Conservation (phyloP, 257 asterid species). For the Agastache rugosa region DNA sequence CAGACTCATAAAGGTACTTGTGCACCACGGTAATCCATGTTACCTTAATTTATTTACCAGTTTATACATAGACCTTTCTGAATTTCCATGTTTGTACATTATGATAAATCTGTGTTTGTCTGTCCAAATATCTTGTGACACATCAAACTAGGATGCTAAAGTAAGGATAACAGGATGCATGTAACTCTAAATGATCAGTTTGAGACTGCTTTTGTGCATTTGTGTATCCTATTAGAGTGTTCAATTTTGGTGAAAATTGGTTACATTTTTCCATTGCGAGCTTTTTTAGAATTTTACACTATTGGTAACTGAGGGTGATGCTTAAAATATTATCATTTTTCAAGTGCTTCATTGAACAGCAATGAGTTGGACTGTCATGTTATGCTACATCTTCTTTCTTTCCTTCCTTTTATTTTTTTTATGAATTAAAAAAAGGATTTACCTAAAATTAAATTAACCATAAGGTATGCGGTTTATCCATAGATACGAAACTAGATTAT, state of each 20-base stretch:
- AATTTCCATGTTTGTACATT: slow-evolving; percentile 22
- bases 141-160: slow-evolving; percentile 12
- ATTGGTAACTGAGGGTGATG: slow-evolving; percentile 2
- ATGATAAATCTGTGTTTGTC: slow-evolving; percentile 3
- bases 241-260: slow-evolving; percentile 1
- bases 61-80: slow-evolving; percentile 12
- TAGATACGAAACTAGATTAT: slow-evolving; percentile 15
- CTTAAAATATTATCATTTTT: background rate
- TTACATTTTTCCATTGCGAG: background rate
- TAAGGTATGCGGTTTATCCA: background rate
- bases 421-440: background rate
- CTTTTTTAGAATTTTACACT: background rate
- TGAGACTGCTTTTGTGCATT: slow-evolving; percentile 25
- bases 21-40: slow-evolving; percentile 23
- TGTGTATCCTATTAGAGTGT: slow-evolving; percentile 1
- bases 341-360: slow-evolving; percentile 24
- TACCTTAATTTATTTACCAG: slow-evolving; percentile 6
- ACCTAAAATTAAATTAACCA: slow-evolving; percentile 10
- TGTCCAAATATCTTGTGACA: slow-evolving; percentile 10
- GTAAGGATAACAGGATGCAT: background rate
- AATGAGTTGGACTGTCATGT: background rate
- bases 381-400: background rate
- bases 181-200: slow-evolving; percentile 20
- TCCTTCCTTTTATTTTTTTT: background rate
- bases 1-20: slow-evolving; percentile 73